Evolutionary conservation across 169 alveolate genomes (phyloP), one percentile per base, ranked within the genome.

Genomic region (Cryptosporidium ubiquitum): DNA sequence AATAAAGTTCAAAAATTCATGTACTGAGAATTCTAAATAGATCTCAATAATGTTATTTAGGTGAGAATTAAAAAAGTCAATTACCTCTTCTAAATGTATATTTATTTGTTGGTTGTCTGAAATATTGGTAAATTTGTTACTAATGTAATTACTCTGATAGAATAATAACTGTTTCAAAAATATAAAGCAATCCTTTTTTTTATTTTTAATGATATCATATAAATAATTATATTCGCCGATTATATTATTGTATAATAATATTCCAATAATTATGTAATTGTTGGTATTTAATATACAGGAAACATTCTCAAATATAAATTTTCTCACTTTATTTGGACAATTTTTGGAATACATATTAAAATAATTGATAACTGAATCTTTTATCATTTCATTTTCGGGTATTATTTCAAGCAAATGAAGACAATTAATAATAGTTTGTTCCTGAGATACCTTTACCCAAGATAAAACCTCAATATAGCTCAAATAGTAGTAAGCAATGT

Each of bases 221-320:
- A 35, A 37, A n/a, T 33, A 42, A 26, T 42, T 49, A 44, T 66
- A 58, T 5, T 44, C 49, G 10, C 69, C 69, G n/a, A 26, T 60
- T 29, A 61, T 40, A 6, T 58, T 40, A 58, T 42, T 37, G 20
- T 29, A 73, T 10, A 52, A 5, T 40, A 79, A 16, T 23, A n/a
- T 16, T 31, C 51, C 68, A 37, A 79, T 26, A 61, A 79, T 79
- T 3, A 6, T 16, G 6, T 14, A 18, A 31, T 79, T 42, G 14
- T 79, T 49, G 9, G 75, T 79, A 12, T 20, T 37, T 79, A 79
- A 64, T 79, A 79, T 61, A 61, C 89, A 79, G 16, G 68, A 40
- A 9, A 42, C 1, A 64, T 49, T 58, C 12, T 79, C 74, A 60
- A 64, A 18, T 5, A 79, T 29, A 10, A 79, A 42, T 44, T 79